Base-by-base conservation (phyloP, 2,329 filamentous ascomycete species). In the Colletotrichum horii region DNA sequence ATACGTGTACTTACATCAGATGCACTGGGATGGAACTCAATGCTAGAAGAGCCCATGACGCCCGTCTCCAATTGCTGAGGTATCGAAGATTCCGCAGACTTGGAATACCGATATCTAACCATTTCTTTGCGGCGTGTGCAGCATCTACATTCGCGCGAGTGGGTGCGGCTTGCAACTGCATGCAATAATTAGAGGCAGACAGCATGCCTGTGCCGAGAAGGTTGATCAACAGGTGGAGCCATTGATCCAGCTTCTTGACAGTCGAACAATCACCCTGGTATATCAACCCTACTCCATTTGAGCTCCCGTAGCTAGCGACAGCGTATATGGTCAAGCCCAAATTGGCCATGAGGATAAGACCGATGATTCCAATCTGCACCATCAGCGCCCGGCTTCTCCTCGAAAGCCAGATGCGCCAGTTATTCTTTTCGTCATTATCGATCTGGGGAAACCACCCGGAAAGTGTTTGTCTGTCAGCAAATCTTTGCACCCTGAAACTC, bases 101-200 rank as follows among this genome's bases (percentile, higher is more conserved):
- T 5, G 64, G 81, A 2, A 88, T 79, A 0, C 89, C 88, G 61
- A 89, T 86, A 38, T 87, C 85, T 1, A 90, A 79, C 84, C 85
- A 87, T 19, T 78, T 80, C 4, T 83, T 80, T 55, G 79, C 76
- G 0, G 77, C 67, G 80, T 92, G 90, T 0, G 88, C 88, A 15
- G 76, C 24, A 26, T 83, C 78, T 15, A 84, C 69, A 14, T 83
- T 78, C 0, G 55, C 68, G 2, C 82, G 76, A 4, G 82, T 83
- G 3, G 81, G 83, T 1, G 82, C 80, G 4, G 78, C 78, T 15
- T 81, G 80, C 1, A 81, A 68, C 66, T 83, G 83, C 79, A 83
- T 83, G 32, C 80, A 81, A 34, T 82, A 84, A 66, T 83, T 84
- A 12, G 80, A 83, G 4, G 80, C 81, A 2, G 79, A 78, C 2